phyloP scores from a whole-genome alignment of 139 green algal genomes.

The Auxenochlorella pyrenoidosa region DNA sequence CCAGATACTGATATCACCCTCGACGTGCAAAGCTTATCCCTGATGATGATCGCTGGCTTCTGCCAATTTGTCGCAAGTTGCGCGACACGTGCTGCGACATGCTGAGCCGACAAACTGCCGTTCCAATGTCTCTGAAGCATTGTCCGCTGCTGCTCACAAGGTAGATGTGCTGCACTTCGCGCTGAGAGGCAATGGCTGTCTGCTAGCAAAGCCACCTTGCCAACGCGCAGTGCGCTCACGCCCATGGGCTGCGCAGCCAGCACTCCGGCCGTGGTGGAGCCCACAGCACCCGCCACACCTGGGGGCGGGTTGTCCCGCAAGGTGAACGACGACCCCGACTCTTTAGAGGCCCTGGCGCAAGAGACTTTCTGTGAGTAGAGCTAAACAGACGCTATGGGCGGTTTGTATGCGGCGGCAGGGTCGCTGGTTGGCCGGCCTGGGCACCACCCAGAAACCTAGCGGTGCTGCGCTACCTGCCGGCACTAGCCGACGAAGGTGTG shows the following conservation, averaged over 20 bases:
- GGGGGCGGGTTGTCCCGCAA: neutral
- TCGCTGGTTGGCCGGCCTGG: neutral
- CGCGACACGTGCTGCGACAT: too few species aligned
- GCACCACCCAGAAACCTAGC: neutral
- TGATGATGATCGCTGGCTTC: too few species aligned
- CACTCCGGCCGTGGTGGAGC: slow-evolving; percentile 1
- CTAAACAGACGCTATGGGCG: neutral
- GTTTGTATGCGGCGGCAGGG: neutral
- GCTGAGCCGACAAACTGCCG: too few species aligned
- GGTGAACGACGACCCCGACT: slow-evolving; percentile 23
- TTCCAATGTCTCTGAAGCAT: too few species aligned
- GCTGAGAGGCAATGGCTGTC: too few species aligned
- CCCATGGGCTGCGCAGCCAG: slow-evolving; percentile 34
- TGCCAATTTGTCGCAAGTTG: too few species aligned
- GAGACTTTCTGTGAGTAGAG: slow-evolving; percentile 44
- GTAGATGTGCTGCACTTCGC: too few species aligned
- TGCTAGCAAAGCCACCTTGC: neutral
- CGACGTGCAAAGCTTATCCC: too few species aligned
- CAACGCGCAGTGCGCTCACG: neutral
- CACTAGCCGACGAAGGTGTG: too few species aligned
- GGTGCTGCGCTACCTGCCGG: too few species aligned
- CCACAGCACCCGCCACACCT: neutral
- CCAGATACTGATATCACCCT: too few species aligned
- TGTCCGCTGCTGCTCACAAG: too few species aligned
- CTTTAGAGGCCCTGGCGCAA: neutral